These are phyloP conservation scores for Fonsecaea multimorphosa DNA, from an alignment of 2,329 filamentous ascomycete species.

Conservation along the genomic window DNA sequence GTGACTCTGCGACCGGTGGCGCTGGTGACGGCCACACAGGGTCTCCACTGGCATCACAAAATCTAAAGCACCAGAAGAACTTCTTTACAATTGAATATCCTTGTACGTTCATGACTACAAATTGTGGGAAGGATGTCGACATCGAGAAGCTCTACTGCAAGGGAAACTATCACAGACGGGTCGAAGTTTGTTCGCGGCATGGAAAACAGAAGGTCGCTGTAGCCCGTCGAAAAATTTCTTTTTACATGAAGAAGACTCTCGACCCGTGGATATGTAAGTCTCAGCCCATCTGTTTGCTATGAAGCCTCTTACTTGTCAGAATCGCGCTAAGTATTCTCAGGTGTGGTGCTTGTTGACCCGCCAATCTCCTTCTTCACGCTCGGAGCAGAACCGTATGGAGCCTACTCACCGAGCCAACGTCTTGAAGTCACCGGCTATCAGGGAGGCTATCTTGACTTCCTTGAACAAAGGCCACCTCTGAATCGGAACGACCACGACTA, in stretches of 20 bases:
- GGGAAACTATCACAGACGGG: slow-evolving; percentile 35
- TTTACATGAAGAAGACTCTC: slow-evolving; percentile 34
- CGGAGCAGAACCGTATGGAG: slow-evolving; percentile 29
- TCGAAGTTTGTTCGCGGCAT: slow-evolving; percentile 34
- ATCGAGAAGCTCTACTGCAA: slow-evolving; percentile 37
- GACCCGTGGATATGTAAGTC: slow-evolving; percentile 36
- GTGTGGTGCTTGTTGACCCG: slow-evolving; percentile 36
- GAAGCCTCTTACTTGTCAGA: neutral
- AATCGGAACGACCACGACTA: slow-evolving; percentile 33
- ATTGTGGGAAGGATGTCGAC: slow-evolving; percentile 37
- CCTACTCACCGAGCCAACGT: slow-evolving; percentile 28
- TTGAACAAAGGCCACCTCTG: slow-evolving; percentile 27
- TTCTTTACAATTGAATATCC: slow-evolving; percentile 37
- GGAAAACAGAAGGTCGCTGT: slow-evolving; percentile 35
- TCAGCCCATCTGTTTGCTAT: neutral
- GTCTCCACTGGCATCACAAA: slow-evolving; percentile 33
- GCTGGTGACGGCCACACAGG: slow-evolving; percentile 27
- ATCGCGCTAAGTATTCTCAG: slow-evolving; percentile 18
- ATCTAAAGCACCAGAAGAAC: slow-evolving; percentile 30
- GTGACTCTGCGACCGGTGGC: slow-evolving; percentile 26
- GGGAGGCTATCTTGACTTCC: slow-evolving; percentile 37
- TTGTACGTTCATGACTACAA: slow-evolving; percentile 30
- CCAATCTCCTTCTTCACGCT: slow-evolving; percentile 34
- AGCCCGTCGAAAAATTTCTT: slow-evolving; percentile 37
- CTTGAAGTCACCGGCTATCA: slow-evolving; percentile 33